Evolutionary conservation across 768 basidiomycete genomes (phyloP).

Genomic region (Boletus speciosus): DNA sequence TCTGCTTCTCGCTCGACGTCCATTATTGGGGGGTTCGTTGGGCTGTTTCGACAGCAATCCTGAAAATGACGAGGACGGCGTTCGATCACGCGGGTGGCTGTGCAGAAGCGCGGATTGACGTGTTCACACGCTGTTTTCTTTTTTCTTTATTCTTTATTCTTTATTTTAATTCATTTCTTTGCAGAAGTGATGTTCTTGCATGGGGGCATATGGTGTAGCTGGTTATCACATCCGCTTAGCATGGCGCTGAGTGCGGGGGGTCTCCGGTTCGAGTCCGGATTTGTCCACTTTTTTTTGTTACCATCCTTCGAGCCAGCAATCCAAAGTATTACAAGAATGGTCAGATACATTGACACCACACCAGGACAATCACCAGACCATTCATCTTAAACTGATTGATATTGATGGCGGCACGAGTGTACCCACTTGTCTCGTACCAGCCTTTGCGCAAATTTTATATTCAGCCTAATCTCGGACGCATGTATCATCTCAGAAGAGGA

Average conservation of each 20-base stretch:
- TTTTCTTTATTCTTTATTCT: neutral
- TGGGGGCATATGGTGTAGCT: slow-evolving; percentile 38
- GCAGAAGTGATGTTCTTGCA: no score
- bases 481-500: no score
- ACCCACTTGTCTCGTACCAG: neutral
- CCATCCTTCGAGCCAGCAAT: neutral
- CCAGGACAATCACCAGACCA: no score
- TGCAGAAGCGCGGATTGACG: neutral
- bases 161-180: neutral
- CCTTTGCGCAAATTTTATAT: neutral
- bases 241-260: slow-evolving; percentile 35
- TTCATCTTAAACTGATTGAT: neutral
- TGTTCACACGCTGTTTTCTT: slow-evolving; percentile 10
- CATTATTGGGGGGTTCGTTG: slow-evolving; percentile 16
- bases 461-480: neutral
- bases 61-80: slow-evolving; percentile 25
- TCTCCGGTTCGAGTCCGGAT: slow-evolving; percentile 41
- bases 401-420: neutral
- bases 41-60: slow-evolving; percentile 13
- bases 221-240: slow-evolving; percentile 42
- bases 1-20: slow-evolving; percentile 19
- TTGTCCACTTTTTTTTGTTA: slow-evolving; percentile 30
- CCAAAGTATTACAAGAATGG: no score
- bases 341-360: no score
- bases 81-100: slow-evolving; percentile 29